These are phyloP conservation scores for Ogataea pini DNA, from an alignment of 805 yeast species.

Conservation along the genomic window DNA sequence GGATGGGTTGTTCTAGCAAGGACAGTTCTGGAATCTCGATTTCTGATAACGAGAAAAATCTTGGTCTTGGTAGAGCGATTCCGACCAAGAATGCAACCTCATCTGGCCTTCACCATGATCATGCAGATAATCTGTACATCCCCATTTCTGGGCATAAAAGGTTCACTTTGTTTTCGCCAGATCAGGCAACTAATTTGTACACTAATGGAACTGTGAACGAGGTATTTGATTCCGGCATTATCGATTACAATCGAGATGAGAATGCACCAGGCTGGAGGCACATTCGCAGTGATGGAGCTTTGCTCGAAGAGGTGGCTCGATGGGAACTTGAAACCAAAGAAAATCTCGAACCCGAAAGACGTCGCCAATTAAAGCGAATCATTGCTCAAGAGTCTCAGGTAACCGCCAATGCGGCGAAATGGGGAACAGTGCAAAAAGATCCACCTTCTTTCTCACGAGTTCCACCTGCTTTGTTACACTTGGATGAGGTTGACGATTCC, in stretches of 20 bases:
- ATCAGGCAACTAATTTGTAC: constrained; percentile 55
- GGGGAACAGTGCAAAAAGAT: constrained; percentile 36
- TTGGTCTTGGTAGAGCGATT: constrained; percentile 53
- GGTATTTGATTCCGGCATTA: constrained; percentile 61
- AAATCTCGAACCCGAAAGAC: constrained; percentile 28
- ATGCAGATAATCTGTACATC: constrained; percentile 73
- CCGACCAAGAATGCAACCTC: constrained; percentile 56
- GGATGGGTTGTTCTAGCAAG: constrained; percentile 59
- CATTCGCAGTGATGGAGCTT: constrained; percentile 62
- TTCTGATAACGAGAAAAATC: constrained; percentile 26
- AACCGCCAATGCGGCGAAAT: constrained; percentile 14
- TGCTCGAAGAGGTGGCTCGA: constrained; percentile 48
- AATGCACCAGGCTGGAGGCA: constrained; percentile 65
- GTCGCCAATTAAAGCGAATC: constrained; percentile 24
- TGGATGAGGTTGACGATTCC: constrained; percentile 49
- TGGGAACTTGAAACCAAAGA: constrained; percentile 38
- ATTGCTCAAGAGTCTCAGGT: constrained; percentile 34
- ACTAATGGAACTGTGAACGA: constrained; percentile 64
- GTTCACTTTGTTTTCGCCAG: constrained; percentile 67
- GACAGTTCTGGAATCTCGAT: constrained; percentile 2
- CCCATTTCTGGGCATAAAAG: constrained; percentile 61
- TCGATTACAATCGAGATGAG: constrained; percentile 57
- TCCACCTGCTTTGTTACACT: constrained; percentile 63
- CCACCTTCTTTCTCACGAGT: constrained; percentile 71
- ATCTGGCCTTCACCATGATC: constrained; percentile 79